Evolutionary conservation across 345 rosid species (phyloP).

Genomic region (Citrus unshiu): DNA sequence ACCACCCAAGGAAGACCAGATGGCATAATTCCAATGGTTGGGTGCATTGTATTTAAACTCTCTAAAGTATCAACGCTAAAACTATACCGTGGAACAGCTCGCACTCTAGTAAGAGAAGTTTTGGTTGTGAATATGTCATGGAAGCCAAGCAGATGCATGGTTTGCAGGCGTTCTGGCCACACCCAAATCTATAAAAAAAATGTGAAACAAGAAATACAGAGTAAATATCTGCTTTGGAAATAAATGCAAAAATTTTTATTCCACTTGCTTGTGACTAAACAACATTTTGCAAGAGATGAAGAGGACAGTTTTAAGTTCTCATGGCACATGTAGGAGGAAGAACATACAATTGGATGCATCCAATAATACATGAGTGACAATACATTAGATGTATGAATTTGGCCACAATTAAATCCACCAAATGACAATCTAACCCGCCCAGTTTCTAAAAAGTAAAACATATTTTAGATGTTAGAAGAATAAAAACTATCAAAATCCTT

Average conservation of each 20-base stretch:
- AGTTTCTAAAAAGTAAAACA: neutral
- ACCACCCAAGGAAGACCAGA: conserved; percentile 80
- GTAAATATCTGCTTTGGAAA: neutral
- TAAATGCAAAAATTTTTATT: neutral
- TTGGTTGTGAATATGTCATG: conserved; percentile 65
- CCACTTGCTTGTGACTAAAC: neutral
- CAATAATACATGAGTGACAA: neutral
- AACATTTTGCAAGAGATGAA: neutral
- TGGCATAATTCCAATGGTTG: conserved; percentile 84
- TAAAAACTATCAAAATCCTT: neutral
- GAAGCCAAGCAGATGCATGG: conserved; percentile 74
- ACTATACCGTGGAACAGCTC: conserved; percentile 85
- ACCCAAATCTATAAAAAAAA: conserved; percentile 63
- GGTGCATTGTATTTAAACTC: conserved; percentile 51
- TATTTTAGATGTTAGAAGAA: neutral
- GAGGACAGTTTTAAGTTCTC: neutral
- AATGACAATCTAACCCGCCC: neutral
- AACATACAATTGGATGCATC: neutral
- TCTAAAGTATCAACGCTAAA: conserved; percentile 66
- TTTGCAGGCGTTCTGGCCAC: conserved; percentile 87
- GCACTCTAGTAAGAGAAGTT: conserved; percentile 66
- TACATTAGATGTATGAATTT: neutral
- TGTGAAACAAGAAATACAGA: conserved; percentile 12
- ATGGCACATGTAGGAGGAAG: neutral
- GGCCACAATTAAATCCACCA: neutral